phyloP scores from a whole-genome alignment of 768 basidiomycete genomes.

The Amanita fuliginea region DNA sequence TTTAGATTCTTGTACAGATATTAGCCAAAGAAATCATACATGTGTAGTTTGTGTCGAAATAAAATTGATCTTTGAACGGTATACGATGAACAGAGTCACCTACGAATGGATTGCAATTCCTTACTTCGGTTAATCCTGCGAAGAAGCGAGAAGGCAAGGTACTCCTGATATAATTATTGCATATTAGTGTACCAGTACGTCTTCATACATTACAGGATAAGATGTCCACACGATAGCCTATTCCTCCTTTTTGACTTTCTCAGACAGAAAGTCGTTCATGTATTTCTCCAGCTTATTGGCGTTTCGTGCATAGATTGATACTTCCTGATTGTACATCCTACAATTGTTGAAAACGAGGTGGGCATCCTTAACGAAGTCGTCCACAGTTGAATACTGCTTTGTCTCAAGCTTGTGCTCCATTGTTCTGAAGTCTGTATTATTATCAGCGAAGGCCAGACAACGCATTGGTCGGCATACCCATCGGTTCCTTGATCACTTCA shows the following conservation, averaged over 20 bases:
- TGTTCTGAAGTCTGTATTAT: conserved; percentile 65
- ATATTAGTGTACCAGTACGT: background rate
- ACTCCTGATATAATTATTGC: background rate
- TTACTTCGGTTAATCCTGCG: too few species aligned
- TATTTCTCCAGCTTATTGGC: conserved; percentile 78
- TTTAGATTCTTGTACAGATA: background rate
- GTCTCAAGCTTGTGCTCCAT: conserved; percentile 87
- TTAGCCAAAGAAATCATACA: background rate
- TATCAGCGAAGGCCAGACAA: background rate
- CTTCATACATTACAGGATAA: background rate
- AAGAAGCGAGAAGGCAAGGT: too few species aligned
- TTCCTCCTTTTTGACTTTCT: conserved; percentile 19
- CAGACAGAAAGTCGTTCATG: conserved; percentile 43
- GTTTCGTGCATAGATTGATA: conserved; percentile 70
- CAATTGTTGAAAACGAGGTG: conserved; percentile 87
- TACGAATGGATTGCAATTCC: too few species aligned
- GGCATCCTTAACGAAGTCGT: conserved; percentile 68
- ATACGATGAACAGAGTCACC: too few species aligned
- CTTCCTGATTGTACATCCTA: conserved; percentile 75
- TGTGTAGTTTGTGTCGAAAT: too few species aligned
- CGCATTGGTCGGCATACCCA: conserved; percentile 53
- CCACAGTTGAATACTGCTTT: conserved; percentile 71
- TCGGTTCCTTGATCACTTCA: conserved; percentile 79
- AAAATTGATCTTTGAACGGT: too few species aligned
- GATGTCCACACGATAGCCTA: background rate